Conservation (phyloP, 352 stramenopile species). For the Poterioochromonas sp. region DNA sequence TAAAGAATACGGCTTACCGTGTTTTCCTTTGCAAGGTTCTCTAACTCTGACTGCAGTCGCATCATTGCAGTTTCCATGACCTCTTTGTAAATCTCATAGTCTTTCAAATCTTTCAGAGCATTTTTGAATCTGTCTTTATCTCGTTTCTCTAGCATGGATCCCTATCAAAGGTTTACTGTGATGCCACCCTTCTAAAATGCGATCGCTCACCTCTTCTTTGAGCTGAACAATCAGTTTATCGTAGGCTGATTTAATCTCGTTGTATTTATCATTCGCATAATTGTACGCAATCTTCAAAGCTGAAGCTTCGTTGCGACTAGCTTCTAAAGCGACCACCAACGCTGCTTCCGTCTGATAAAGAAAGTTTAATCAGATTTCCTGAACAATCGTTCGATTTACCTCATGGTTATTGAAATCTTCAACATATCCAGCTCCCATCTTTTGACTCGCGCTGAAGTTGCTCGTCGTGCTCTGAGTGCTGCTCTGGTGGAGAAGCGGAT, state of each 20-base stretch:
- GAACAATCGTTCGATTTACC: too few species aligned
- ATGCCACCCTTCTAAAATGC: neutral
- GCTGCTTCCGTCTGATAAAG: neutral
- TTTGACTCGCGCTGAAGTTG: too few species aligned
- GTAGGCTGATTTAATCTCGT: neutral
- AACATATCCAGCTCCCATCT: too few species aligned
- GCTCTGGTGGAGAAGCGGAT: too few species aligned
- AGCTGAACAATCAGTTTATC: neutral
- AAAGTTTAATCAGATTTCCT: too few species aligned
- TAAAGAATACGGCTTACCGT: too few species aligned
- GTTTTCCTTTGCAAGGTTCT: neutral
- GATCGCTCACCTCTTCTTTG: neutral
- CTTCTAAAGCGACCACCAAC: neutral
- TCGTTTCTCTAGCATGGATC: neutral
- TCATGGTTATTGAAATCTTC: too few species aligned
- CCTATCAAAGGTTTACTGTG: neutral
- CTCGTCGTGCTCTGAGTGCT: too few species aligned
- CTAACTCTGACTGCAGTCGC: neutral
- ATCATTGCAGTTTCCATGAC: slow-evolving; percentile 31
- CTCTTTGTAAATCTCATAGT: slow-evolving; percentile 26
- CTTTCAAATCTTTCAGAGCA: slow-evolving; percentile 17
- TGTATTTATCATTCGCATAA: slow-evolving; percentile 19
- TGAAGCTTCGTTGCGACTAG: slow-evolving; percentile 11
- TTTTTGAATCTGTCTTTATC: neutral
- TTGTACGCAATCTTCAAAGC: slow-evolving; percentile 2